Conservation (phyloP, 352 stramenopile genomes). For the Phytopythium delawarense region DNA sequence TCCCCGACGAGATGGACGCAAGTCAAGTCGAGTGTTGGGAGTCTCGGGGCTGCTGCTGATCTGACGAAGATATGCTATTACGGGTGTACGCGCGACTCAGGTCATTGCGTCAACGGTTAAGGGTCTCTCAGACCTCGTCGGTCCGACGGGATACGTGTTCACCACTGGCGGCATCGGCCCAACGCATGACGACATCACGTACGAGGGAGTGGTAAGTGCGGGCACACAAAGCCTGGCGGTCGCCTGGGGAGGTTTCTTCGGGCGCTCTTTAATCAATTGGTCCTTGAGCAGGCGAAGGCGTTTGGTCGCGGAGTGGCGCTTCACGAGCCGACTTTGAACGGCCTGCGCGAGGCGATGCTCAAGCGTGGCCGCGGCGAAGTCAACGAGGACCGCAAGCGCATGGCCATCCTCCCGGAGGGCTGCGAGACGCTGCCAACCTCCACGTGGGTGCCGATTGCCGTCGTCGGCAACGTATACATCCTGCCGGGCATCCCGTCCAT, state of each 20-base stretch:
- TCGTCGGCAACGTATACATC: conserved; percentile 83
- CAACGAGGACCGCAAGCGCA: conserved; percentile 69
- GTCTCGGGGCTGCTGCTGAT: no score
- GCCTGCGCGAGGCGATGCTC: conserved; percentile 39
- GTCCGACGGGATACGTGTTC: conserved; percentile 78
- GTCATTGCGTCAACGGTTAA: conserved; percentile 71
- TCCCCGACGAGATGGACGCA: conserved; percentile 76
- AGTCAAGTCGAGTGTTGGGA: no score
- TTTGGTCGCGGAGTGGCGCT: conserved; percentile 67
- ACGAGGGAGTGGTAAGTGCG: conserved; percentile 59
- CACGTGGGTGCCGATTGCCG: conserved; percentile 72
- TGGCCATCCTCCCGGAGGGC: conserved; percentile 62
- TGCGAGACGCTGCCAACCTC: conserved; percentile 52
- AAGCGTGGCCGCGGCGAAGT: conserved; percentile 33
- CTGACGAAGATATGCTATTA: background rate
- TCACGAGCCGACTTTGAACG: conserved; percentile 60
- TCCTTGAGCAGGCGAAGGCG: conserved; percentile 50
- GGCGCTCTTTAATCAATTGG: background rate
- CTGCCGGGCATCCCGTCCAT: conserved; percentile 78
- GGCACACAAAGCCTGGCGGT: no score
- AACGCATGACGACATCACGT: conserved; percentile 87
- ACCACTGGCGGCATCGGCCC: conserved; percentile 81
- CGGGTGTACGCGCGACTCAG: conserved; percentile 62
- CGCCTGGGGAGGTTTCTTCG: no score
- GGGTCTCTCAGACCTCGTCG: conserved; percentile 71